Evolutionary conservation across 805 yeast genomes (phyloP).

Genomic region (Ogataea paraovalis): DNA sequence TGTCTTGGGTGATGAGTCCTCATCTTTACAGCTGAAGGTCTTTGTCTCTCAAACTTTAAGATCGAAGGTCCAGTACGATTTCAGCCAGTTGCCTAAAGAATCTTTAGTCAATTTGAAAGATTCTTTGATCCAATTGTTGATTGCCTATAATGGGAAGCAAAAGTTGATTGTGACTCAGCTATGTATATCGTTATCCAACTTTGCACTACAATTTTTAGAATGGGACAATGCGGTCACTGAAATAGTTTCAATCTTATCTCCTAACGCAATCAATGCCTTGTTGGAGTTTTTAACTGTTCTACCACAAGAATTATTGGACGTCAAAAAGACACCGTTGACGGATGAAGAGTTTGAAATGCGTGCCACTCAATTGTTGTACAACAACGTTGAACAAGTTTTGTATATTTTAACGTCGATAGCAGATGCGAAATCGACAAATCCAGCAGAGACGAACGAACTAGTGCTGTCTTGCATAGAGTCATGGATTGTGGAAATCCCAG

Average conservation of each 20-base stretch:
- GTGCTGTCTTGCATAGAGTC: slow-evolving; percentile 76
- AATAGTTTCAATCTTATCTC: slow-evolving; percentile 48
- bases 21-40: slow-evolving; percentile 54
- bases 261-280: slow-evolving; percentile 42
- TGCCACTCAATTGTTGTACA: slow-evolving; percentile 56
- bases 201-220: slow-evolving; percentile 68
- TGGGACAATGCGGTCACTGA: slow-evolving; percentile 76
- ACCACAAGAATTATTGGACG: slow-evolving; percentile 86
- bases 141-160: slow-evolving; percentile 41
- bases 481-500: slow-evolving; percentile 87
- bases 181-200: slow-evolving; percentile 74
- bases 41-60: slow-evolving; percentile 92
- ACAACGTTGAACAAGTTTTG: slow-evolving; percentile 67
- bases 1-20: slow-evolving; percentile 37
- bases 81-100: slow-evolving; percentile 66
- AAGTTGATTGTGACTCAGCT: slow-evolving; percentile 77
- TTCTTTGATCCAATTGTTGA: slow-evolving; percentile 56
- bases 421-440: slow-evolving; percentile 20
- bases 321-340: slow-evolving; percentile 70
- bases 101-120: slow-evolving; percentile 61
- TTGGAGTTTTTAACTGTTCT: slow-evolving; percentile 80
- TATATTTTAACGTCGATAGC: slow-evolving; percentile 54
- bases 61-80: slow-evolving; percentile 79
- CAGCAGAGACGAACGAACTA: slow-evolving; percentile 35
- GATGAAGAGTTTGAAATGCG: slow-evolving; percentile 75